Conservation (phyloP, 345 rosid species). For the Eucalyptus pauciflora region DNA sequence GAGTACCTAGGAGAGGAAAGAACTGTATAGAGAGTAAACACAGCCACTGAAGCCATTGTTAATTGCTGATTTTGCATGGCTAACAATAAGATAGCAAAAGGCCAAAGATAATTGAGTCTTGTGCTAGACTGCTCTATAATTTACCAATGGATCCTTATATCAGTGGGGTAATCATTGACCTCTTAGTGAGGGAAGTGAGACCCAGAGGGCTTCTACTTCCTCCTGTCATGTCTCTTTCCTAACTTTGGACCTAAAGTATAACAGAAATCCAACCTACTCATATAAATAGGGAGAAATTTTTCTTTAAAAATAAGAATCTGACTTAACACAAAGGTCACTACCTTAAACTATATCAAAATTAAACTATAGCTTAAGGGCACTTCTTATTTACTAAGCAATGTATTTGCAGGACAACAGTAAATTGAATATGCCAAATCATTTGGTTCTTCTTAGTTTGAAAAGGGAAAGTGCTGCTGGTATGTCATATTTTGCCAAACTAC, state of each 20-base stretch:
- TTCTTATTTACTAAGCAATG: background rate
- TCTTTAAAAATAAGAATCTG: background rate
- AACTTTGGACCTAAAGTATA: background rate
- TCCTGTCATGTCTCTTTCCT: background rate
- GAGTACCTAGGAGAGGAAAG: background rate
- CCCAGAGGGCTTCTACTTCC: background rate
- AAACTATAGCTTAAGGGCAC: background rate
- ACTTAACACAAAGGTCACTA: background rate
- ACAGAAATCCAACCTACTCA: background rate
- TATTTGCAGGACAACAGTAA: background rate
- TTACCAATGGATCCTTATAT: background rate
- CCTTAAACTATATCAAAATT: background rate
- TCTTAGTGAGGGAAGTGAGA: background rate
- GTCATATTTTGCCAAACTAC: slow-evolving; percentile 6
- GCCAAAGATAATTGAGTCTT: background rate
- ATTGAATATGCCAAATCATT: background rate
- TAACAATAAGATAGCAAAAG: background rate
- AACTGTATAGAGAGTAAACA: background rate
- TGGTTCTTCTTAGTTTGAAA: background rate
- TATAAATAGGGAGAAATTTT: background rate
- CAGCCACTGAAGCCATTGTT: background rate
- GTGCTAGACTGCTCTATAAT: background rate
- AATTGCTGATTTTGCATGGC: background rate
- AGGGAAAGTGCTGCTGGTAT: background rate
- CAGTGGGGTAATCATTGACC: background rate